Base-by-base conservation (phyloP, 768 basidiomycete genomes). In the Strobilomyces dryophilus region DNA sequence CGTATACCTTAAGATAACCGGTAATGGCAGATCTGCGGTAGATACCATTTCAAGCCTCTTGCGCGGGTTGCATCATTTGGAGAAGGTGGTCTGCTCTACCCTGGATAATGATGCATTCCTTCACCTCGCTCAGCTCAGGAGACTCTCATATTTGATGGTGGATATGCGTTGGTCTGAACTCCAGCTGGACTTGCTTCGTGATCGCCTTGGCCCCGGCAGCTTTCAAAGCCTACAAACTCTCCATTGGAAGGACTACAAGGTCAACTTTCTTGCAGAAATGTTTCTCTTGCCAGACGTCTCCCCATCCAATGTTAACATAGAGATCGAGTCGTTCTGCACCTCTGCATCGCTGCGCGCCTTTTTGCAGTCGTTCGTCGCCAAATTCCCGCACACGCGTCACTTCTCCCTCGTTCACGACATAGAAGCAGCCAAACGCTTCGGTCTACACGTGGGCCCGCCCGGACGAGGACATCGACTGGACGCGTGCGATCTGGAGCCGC, bases 101-200 rank as follows among this genome's bases (percentile, higher is more conserved):
- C 20, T 65, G 26, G 61, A 65, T 12, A 45, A 64, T 12, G 59
- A 66, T 12, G 64, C 64, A 2, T 51, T 65, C 39, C 7, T 57
- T 15, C 61, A 65, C 39, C 59, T 65, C 29, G 61, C 64, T 32
- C 54, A 47, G 31, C 64, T 66, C 44, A 35, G 49, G 24, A 41
- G 21, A 34, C 64, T 66, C 52, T 54, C 62, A 36, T 47, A 44
- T 48, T 24, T 66, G 44, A 48, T 52, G 6, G 9, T 65, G 17
- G 63, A 64, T 32, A 57, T 65, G 51, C 63, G 63, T 14, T 65
- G 63, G 63, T 64, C 63, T 7, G 26, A 44, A 5, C 51, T 65
- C 20, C 12, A 18, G 40, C 17, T 62, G 4, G 61, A 54, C 6
- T 11, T 14, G 7, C 50, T 65, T 44, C 54, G 29, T 45, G 52